Evolutionary conservation across 2,329 filamentous ascomycete genomes (phyloP), one percentile per base, ranked within the genome.

Genomic region (Zasmidium angulare): DNA sequence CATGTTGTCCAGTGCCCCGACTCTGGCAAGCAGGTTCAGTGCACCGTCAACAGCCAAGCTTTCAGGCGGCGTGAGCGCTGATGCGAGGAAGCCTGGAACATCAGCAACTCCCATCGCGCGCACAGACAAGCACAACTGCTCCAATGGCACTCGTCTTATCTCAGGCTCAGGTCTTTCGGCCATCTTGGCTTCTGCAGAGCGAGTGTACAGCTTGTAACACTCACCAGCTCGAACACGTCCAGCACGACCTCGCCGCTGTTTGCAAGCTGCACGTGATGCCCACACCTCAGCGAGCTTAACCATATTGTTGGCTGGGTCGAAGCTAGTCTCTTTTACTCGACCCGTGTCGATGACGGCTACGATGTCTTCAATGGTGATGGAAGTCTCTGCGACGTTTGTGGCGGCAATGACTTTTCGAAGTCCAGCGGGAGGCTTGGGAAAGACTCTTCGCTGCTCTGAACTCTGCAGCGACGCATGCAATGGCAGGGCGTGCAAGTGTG

Each of bases 351-450:
- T 93, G 49, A 99, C 95, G 1, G 91, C 93, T 1, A 98, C 90
- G 55, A 99, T 90, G 71, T 99, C 95, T 71, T 97, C 93, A 61
- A 99, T 99, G 0, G 95, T 99, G 73, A 99, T 98, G 1, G 95
- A 98, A 0, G 95, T 99, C 74, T 99, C 95, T 1, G 95, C 95
- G 1, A 99, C 93, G 69, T 99, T 99, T 48, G 95, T 99, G 0
- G 95, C 91, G 6, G 93, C 90, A 31, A 99, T 90, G 12, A 99
- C 86, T 76, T 99, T 99, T 36, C 95, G 84, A 76, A 91, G 93
- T 0, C 92, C 92, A 2, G 78, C 74, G 0, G 93, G 93, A 3
- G 95, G 79, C 14, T 82, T 81, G 24, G 85, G 82, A 72, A 99
- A 99, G 0, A 99, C 95, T 22, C 86, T 84, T 61, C 90, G 89